These are phyloP conservation scores for Quercus dentata DNA, from an alignment of 306 rosid genomes.

Conservation along the genomic window DNA sequence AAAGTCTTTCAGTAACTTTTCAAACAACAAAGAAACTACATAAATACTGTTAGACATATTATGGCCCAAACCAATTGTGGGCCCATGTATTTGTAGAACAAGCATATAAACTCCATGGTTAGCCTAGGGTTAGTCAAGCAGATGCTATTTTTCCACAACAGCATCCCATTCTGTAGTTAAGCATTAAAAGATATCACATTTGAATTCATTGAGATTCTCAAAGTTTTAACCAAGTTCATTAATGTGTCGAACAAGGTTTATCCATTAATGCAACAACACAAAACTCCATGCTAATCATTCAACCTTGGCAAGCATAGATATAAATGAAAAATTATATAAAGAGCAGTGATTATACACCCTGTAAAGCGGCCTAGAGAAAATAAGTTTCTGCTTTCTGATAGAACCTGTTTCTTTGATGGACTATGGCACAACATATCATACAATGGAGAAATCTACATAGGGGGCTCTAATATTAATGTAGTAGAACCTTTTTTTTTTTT, in stretches of 20 bases:
- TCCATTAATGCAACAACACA: neutral
- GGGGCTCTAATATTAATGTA: neutral
- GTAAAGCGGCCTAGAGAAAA: too few relatives aligned
- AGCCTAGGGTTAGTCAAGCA: too few relatives aligned
- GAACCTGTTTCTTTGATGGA: neutral
- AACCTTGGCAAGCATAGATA: neutral
- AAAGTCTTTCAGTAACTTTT: neutral
- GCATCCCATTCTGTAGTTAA: neutral
- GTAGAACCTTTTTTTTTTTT: neutral
- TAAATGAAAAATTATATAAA: neutral
- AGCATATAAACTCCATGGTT: too few relatives aligned
- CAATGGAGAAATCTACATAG: neutral
- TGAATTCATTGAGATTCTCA: conserved; percentile 1
- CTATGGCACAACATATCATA: neutral
- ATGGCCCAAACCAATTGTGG: too few relatives aligned
- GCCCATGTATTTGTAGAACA: too few relatives aligned
- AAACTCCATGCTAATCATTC: neutral
- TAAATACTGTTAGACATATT: too few relatives aligned
- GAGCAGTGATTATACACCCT: neutral
- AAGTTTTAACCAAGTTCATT: conserved; percentile 6
- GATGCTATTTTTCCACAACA: too few relatives aligned
- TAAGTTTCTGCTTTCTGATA: neutral
- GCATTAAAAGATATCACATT: neutral
- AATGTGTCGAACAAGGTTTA: neutral
- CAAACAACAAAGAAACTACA: neutral